phyloP scores from a whole-genome alignment of 495 filamentous ascomycete genomes.

The Xylaria palmicola region DNA sequence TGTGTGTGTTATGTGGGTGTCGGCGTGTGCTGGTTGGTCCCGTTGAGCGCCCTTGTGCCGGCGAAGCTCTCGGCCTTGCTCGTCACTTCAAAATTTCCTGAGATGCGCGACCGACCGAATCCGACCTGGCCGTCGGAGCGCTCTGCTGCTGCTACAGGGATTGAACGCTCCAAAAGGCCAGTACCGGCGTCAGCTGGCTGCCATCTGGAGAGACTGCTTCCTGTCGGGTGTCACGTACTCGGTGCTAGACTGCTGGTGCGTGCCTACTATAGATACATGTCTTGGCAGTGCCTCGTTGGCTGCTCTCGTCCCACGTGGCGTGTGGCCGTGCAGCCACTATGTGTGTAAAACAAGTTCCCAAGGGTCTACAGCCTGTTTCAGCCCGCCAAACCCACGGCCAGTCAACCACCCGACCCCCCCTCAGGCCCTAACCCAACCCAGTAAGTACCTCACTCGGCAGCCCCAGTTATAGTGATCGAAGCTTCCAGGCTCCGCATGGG shows the following conservation, averaged over 20 bases:
- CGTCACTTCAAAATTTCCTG: constrained; percentile 20
- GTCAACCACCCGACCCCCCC: not conserved
- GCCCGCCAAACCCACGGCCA: not conserved
- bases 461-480: constrained; percentile 5
- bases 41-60: not conserved
- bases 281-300: not conserved
- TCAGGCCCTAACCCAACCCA: not conserved
- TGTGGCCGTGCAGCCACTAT: not conserved
- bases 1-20: not conserved
- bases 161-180: too few relatives aligned
- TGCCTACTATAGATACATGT: too few relatives aligned
- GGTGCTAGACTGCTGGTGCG: not conserved
- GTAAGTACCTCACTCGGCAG: not conserved
- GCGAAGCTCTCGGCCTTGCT: constrained; percentile 6
- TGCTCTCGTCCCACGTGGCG: not conserved
- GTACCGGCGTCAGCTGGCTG: too few relatives aligned
- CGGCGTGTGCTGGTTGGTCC: constrained; percentile 1
- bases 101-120: constrained; percentile 3
- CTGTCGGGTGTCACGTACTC: not conserved
- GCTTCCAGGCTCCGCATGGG: constrained; percentile 9
- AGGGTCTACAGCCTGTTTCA: constrained; percentile 5
- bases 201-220: not conserved
- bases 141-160: too few relatives aligned
- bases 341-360: constrained; percentile 3
- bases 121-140: too few relatives aligned